Evolutionary conservation across 495 filamentous ascomycete species (phyloP), one percentile per base, ranked within the genome.

Genomic region (Penicillium steckii): DNA sequence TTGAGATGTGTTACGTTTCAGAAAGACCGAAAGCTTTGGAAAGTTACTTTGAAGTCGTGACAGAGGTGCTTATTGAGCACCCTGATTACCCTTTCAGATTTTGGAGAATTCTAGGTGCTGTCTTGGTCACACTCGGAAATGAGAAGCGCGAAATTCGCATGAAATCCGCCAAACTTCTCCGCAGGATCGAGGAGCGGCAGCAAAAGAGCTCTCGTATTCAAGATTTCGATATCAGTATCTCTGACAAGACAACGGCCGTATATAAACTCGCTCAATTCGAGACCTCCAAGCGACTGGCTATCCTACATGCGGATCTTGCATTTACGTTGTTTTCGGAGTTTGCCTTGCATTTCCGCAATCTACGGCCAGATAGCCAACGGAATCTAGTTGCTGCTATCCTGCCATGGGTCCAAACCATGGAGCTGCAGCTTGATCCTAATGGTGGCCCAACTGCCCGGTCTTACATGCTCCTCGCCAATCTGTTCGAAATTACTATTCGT

Each of bases 251-350:
- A 0, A 96, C 93, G 50, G 94, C 94, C 1, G 93, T 98, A 2
- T 97, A 97, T 69, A 97, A 97, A 69, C 80, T 92, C 15, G 94
- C 94, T 3, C 95, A 97, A 58, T 97, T 97, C 55, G 94, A 97
- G 60, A 92, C 92, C 8, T 97, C 95, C 0, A 91, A 91, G 56
- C 74, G 90, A 40, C 77, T 97, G n/a, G 86, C 94, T 3, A 88
- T 87, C 59, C 86, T 92, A 52, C 89, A 97, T 65, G 79, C 87
- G 0, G 90, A 96, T 53, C 71, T 95, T 42, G 92, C 95, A 1
- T 95, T 96, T 60, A 85, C 89, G 41, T 85, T 98, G 25, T 96
- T 97, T 61, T 97, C 94, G 8, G 92, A 97, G 66, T 95, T 96
- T 53, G 89, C 90, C 0, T 73, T 84, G 48, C 92, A 94, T 67